These are phyloP conservation scores for Saturnispora quitensis DNA, from an alignment of 805 yeast genomes.

Conservation along the genomic window DNA sequence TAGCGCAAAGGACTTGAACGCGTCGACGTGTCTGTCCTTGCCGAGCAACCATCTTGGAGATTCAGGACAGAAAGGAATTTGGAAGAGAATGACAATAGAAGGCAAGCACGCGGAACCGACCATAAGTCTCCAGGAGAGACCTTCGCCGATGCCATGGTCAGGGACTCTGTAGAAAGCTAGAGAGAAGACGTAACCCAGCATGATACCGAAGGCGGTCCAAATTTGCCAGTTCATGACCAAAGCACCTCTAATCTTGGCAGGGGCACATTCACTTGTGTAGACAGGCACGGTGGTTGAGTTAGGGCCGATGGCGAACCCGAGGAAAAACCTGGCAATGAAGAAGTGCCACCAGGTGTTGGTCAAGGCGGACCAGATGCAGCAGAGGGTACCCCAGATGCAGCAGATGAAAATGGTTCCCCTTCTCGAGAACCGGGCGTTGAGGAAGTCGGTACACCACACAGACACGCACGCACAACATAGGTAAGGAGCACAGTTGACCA, in stretches of 20 bases:
- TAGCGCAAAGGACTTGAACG: slow-evolving; percentile 39
- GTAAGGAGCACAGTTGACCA: slow-evolving; percentile 65
- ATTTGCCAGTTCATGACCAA: slow-evolving; percentile 69
- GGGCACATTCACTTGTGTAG: slow-evolving; percentile 58
- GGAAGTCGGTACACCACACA: slow-evolving; percentile 56
- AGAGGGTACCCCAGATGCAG: slow-evolving; percentile 47
- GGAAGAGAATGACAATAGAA: slow-evolving; percentile 48
- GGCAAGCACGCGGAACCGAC: slow-evolving; percentile 61
- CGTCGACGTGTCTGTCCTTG: slow-evolving; percentile 51
- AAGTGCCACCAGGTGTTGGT: slow-evolving; percentile 57
- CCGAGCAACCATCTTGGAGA: slow-evolving; percentile 77
- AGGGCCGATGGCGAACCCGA: slow-evolving; percentile 66
- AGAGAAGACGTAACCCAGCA: slow-evolving; percentile 59
- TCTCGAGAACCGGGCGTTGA: slow-evolving; percentile 51
- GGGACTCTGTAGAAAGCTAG: slow-evolving; percentile 54
- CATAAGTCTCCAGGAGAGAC: slow-evolving; percentile 65
- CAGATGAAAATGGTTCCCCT: slow-evolving; percentile 59
- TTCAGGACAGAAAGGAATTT: slow-evolving; percentile 62
- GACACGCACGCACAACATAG: slow-evolving; percentile 51
- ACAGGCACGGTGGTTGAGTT: slow-evolving; percentile 73
- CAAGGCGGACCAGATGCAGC: slow-evolving; percentile 66
- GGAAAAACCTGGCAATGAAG: slow-evolving; percentile 53
- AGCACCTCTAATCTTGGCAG: slow-evolving; percentile 54
- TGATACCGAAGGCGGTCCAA: slow-evolving; percentile 67
- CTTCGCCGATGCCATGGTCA: slow-evolving; percentile 35